Base-by-base conservation (phyloP, 139 green algal species). In the Axilococcus clingmanii region DNA sequence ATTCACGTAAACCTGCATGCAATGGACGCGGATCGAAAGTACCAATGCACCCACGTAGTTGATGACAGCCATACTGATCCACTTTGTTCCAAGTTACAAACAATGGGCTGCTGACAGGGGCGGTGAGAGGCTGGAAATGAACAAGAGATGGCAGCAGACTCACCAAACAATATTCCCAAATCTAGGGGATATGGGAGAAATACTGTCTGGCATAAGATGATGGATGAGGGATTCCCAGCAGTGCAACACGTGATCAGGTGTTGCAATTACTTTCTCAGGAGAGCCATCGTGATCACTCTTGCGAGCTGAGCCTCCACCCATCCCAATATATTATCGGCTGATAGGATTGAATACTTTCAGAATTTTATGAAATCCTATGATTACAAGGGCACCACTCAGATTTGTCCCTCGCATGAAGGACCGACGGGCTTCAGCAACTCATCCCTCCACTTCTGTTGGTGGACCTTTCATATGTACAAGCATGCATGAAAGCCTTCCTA, bases 11-110 rank as follows among this genome's bases (percentile, higher is more conserved):
- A 9, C 72, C 74, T 0, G 51, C 47, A 44, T 77, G 68, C 17
- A 94, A 51, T 24, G 55, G 59, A 12, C 67, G 52, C 0, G 84
- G 63, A 52, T 87, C 72, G 23, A 94, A 53, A 2, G 75, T 89
- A 8, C 84, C 84, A 19, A 94, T 91, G 59, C 84, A 94, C 20
- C 84, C 84, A 3, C 83, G 71, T 40, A 93, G 53, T 17, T 19
- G 2, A 0, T 29, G 4, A 22, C 51, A 48, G 1, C 55, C 64
- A 17, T 50, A 19, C 32, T 36, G 20, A n/a, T 16, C 22, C 5
- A 31, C 24, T 30, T 84, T 89, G 52, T 81, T 87, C 81, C 81
- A 91, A 0, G 78, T 91, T 5, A 91, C 82, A 53, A 91, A 91
- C 4, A 91, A 35, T 0, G 82, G 75, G 52, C 75, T 81, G 68